Base-by-base conservation (phyloP, 2,329 filamentous ascomycete genomes). In the Apiospora koreana region DNA sequence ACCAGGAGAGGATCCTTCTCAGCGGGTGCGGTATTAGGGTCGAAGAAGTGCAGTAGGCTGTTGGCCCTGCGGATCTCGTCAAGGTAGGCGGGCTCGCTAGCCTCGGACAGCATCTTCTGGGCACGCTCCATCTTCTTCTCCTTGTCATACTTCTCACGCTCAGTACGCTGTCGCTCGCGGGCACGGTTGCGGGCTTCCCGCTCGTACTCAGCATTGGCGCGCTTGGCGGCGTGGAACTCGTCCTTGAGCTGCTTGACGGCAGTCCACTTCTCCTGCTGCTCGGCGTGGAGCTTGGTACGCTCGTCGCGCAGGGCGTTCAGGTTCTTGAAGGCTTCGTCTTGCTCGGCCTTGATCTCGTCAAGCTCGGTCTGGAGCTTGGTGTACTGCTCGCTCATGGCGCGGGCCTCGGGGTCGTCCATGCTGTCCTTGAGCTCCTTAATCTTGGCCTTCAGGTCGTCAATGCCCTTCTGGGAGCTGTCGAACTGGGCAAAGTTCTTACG, bases 21-120 rank as follows among this genome's bases (percentile, higher is more conserved):
- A 79, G 87, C 86, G 46, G 85, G 83, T 71, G 43, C 54, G 18
- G 89, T 86, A 21, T 85, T 88, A 1, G 95, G 95, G 81, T 98
- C 95, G 75, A 98, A 95, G 87, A 95, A 95, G 75, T 92, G 91
- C 76, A 98, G 93, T 64, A 99, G 87, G 80, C 91, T 93, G 84
- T 96, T 93, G 73, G 94, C 93, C 68, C 92, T 92, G 77, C 94
- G 89, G 78, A 99, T 97, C 85, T 99, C 94, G 76, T 98, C 94
- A 65, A 94, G 87, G 86, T 94, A 99, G 68, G 96, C 96, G 21
- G 92, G 94, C 77, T 94, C 92, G 79, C 91, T 93, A 76, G 94
- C 94, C 79, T 95, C 93, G 77, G 91, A 91, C 50, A 97, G 90
- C 81, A 93, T 87, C 80, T 91, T 88, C 82, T 93, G 88, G 69